Evolutionary conservation across 352 stramenopile genomes (phyloP), one percentile per base, ranked within the genome.

Genomic region (Phytophthora cajani): DNA sequence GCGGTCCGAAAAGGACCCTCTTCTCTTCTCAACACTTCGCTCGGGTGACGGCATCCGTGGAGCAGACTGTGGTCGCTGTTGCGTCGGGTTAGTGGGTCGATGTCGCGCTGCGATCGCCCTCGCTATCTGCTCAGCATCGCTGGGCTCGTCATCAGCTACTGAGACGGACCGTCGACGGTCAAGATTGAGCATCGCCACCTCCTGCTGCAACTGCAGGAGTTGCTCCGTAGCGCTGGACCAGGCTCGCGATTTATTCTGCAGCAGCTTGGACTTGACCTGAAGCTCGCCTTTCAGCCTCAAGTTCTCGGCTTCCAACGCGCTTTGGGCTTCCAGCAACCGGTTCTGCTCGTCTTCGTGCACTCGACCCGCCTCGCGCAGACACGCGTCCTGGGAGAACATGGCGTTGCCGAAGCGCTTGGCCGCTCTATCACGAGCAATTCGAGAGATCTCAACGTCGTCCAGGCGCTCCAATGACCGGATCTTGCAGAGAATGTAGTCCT

Each of bases 171-270:
- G 62, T 46, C 67, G 71, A 19, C 77, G 72, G 40, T 93, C 82
- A 1, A 93, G 64, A 68, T 92, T 91, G 33, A 94, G 74, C 87
- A 95, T 93, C 10, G 87, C 87, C 21, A 95, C 66, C 60, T 94
- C 88, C 66, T 95, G 85, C 52, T 95, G 85, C 30, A 94, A 65
- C 64, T 93, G 82, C 4, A 94, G 62, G 17, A 95, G 73, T 53
- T 93, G 84, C 27, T 92, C 81, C 0, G 85, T 95, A 7, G 88
- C 88, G 36, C 68, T 89, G 0, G 88, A 94, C 88, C 87, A 95
- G 10, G 87, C 88, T 46, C 84, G 86, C 2, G 87, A 93, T 56
- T 95, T 95, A 58, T 95, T 95, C 36, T 89, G 82, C 17, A 95
- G 58, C 19, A 95, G 66, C 65, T 93, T 90, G 9, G 85, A 92